Percentiles rank a stretch among this genome's conserved stretches.
phyloP scores from a whole-genome alignment of 768 basidiomycete species.

The Chalciporus sphaerocephalus region DNA sequence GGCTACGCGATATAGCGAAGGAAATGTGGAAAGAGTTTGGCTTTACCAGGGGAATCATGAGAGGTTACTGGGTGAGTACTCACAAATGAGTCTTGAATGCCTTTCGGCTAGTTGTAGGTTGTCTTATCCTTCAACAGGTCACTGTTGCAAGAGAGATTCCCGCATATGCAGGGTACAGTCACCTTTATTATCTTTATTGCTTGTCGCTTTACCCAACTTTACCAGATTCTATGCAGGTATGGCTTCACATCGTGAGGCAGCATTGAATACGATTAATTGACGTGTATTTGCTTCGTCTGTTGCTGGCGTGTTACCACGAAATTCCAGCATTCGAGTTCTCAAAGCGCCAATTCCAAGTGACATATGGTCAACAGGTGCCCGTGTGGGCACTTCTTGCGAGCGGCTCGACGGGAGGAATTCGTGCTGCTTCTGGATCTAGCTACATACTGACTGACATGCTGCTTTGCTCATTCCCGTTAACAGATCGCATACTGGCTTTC shows the following conservation, averaged over 20 bases:
- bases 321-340: constrained; percentile 78
- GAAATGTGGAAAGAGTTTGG: constrained; percentile 92
- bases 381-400: constrained; percentile 83
- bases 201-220: background rate
- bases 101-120: constrained; percentile 1
- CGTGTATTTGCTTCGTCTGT: background rate
- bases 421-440: constrained; percentile 22
- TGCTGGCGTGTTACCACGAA: background rate
- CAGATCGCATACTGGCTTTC: constrained; percentile 69
- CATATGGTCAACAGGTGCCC: constrained; percentile 65
- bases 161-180: constrained; percentile 77
- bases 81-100: no score
- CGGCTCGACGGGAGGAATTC: constrained; percentile 77
- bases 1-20: constrained; percentile 59
- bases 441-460: background rate
- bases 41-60: constrained; percentile 84
- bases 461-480: background rate
- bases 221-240: constrained; percentile 66
- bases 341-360: constrained; percentile 67
- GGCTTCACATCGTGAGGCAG: background rate
- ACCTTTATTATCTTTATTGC: background rate
- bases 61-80: constrained; percentile 86
- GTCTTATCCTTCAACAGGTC: constrained; percentile 45
- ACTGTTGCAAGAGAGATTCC: constrained; percentile 93
- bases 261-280: background rate